phyloP scores from a whole-genome alignment of 495 filamentous ascomycete species.

The Corynascus novoguineensis region DNA sequence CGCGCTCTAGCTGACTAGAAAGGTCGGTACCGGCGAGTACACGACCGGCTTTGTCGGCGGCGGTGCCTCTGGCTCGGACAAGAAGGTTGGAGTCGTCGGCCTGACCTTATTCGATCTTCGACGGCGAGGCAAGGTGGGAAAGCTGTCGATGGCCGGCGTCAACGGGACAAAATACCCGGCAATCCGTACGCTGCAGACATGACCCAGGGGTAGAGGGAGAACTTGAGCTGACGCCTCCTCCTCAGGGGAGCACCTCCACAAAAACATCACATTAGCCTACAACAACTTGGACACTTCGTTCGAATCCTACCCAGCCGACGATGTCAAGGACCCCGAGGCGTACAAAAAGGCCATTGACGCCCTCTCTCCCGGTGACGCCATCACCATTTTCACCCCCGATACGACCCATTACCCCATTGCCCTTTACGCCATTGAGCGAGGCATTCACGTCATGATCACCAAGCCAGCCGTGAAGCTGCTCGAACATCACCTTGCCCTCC shows the following conservation, averaged over 20 bases:
- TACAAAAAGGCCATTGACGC: constrained; percentile 90
- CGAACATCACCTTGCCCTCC: constrained; percentile 66
- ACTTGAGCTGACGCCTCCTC: constrained; percentile 1
- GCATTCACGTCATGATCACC: constrained; percentile 86
- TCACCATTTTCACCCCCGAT: constrained; percentile 96
- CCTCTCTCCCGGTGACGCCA: constrained; percentile 74
- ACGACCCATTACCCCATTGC: constrained; percentile 94
- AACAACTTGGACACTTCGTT: constrained; percentile 82
- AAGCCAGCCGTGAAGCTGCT: constrained; percentile 90
- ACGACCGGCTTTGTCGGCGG: constrained; percentile 85
- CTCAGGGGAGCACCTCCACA: constrained; percentile 72
- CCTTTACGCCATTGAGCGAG: constrained; percentile 80
- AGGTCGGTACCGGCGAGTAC: constrained; percentile 92
- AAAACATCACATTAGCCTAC: constrained; percentile 84
- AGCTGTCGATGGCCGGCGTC: constrained; percentile 83
- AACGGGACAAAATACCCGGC: constrained; percentile 85
- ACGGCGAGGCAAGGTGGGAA: constrained; percentile 78
- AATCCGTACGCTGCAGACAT: constrained; percentile 57
- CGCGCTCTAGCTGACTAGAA: constrained; percentile 12
- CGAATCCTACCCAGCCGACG: constrained; percentile 70
- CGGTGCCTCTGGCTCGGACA: constrained; percentile 74
- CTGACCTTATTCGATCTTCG: constrained; percentile 86
- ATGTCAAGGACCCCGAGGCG: constrained; percentile 65
- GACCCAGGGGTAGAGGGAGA: neutral
- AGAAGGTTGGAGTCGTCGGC: constrained; percentile 90